phyloP scores from a whole-genome alignment of 106 monocot species.

The Acorus gramineus region DNA sequence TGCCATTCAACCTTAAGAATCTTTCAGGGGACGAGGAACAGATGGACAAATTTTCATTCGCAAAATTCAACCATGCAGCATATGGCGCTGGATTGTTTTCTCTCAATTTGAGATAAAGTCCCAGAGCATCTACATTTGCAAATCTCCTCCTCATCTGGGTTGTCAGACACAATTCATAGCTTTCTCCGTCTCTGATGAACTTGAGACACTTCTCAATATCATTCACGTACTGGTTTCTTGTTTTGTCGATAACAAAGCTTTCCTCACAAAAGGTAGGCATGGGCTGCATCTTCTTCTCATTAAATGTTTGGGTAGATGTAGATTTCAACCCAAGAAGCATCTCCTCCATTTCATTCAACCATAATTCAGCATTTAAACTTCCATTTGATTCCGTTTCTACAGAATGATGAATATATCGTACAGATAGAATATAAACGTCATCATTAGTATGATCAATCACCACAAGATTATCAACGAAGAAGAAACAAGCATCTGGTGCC shows the following conservation, averaged over 20 bases:
- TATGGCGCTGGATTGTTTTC: constrained; percentile 90
- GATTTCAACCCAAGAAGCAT: constrained; percentile 55
- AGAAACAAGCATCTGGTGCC: constrained; percentile 91
- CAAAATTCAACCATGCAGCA: constrained; percentile 92
- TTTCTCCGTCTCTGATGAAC: constrained; percentile 84
- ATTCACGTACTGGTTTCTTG: constrained; percentile 63
- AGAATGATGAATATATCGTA: constrained; percentile 25
- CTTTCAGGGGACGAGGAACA: constrained; percentile 94
- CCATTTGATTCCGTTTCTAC: not conserved
- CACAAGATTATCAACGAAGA: constrained; percentile 79
- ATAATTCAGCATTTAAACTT: constrained; percentile 16
- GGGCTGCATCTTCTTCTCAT: constrained; percentile 10
- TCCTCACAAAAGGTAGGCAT: not conserved
- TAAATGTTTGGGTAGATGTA: constrained; percentile 13
- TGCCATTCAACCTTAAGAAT: constrained; percentile 56
- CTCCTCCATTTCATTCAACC: constrained; percentile 69
- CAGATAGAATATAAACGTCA: constrained; percentile 68
- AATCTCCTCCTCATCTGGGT: constrained; percentile 69
- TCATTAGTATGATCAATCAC: constrained; percentile 71
- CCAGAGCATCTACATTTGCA: constrained; percentile 35
- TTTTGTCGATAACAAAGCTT: constrained; percentile 59
- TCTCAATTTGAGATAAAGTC: constrained; percentile 59
- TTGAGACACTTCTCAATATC: constrained; percentile 64
- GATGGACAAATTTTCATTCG: constrained; percentile 54
- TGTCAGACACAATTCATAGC: constrained; percentile 93